Base-by-base conservation (phyloP, 371 early-diverging fungal species). In the Apophysomyces ossiformis region DNA sequence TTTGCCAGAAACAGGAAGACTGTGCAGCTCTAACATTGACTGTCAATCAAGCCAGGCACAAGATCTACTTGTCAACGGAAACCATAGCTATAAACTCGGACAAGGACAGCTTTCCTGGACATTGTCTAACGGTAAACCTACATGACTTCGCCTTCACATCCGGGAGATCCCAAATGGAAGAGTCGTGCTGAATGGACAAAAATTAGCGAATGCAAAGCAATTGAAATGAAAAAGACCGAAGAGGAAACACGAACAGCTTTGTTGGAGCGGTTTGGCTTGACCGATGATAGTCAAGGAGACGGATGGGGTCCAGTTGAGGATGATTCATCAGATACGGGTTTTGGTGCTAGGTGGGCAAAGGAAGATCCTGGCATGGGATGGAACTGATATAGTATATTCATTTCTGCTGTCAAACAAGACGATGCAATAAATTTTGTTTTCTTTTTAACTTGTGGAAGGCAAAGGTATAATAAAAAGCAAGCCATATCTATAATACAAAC, bases 111-210 rank as follows among this genome's bases (percentile, higher is more conserved):
- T 26, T 26, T 26, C 32, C 32, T 26, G 32, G 32, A 26, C 58
- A 11, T 32, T 36, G 41, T 11, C 41, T 11, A n/a, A 58, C 35
- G n/a, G 18, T 45, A 7, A 60, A 39, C 15, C 36, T 37, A 45
- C 38, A 21, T 35, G 26, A 13, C 11, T 7, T 9, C 67, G 1
- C 56, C 67, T 13, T 9, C 4, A 9, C 67, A 66, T 50, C 67
- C 67, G 5, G 67, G 67, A 41, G 15, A 50, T 0, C 67, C 67
- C 13, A 16, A 18, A 38, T 66, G 67, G 67, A 41, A 57, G 7
- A 54, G 38, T 9, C 43, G 32, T 21, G 37, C 59, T 38, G 67
- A 66, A 39, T 66, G 67, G 67, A 26, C 37, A 12, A 60, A 61
- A 36, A 32, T 57, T 6, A n/a, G 26, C 4, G 61, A 60, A 11